Conservation (phyloP, 495 filamentous ascomycete species). For the Hyphodiscus hymeniophilus region DNA sequence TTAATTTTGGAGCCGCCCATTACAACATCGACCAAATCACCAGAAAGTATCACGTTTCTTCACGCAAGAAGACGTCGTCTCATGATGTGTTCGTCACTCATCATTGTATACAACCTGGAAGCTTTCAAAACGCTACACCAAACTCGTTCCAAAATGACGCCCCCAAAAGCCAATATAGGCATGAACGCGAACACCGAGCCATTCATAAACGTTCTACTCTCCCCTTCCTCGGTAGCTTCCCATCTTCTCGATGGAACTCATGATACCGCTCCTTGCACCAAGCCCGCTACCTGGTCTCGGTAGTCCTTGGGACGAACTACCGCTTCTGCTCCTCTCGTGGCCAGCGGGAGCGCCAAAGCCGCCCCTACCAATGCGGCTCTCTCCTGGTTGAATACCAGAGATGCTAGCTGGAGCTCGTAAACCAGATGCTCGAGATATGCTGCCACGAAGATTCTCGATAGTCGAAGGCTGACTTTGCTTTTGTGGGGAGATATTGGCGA, state of each 20-base stretch:
- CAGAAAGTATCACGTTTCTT: too few species aligned
- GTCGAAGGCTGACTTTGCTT: not conserved
- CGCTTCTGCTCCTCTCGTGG: constrained; percentile 36
- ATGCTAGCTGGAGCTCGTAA: constrained; percentile 33
- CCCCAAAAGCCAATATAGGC: not conserved
- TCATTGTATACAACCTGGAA: too few species aligned
- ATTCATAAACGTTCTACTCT: constrained; percentile 6
- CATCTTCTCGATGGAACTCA: constrained; percentile 68
- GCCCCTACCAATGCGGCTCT: constrained; percentile 36
- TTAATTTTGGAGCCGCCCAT: too few species aligned
- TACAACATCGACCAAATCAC: too few species aligned
- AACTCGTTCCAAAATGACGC: not conserved
- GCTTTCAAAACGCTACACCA: too few species aligned
- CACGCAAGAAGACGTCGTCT: too few species aligned
- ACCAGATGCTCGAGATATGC: constrained; percentile 29
- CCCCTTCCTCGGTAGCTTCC: constrained; percentile 35
- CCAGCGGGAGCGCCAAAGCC: constrained; percentile 16
- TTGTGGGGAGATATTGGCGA: not conserved
- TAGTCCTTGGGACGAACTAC: constrained; percentile 10
- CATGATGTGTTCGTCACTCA: too few species aligned
- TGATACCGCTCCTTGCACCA: constrained; percentile 41
- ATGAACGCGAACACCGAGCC: not conserved
- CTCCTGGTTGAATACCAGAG: constrained; percentile 13
- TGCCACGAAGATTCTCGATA: constrained; percentile 20
- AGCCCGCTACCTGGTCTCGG: constrained; percentile 31